Evolutionary conservation across 768 basidiomycete genomes (phyloP).

Genomic region (Psilocybe cyanescens): DNA sequence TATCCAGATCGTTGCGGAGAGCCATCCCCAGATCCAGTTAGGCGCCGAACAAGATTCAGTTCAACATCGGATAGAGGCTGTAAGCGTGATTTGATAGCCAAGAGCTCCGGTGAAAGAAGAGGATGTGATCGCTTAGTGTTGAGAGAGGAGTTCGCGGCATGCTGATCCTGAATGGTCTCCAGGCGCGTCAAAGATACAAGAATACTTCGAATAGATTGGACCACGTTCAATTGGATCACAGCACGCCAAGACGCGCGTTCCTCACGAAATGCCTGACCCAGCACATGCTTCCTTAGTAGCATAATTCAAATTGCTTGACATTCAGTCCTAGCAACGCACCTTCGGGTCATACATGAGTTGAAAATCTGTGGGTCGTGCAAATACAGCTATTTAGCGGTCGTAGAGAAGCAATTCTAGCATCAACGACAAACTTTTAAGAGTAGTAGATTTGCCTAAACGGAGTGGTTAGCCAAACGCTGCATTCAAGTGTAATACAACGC

Average conservation of each 20-base stretch:
- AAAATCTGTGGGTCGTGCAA: slow-evolving; percentile 44
- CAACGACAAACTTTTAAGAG: slow-evolving; percentile 69
- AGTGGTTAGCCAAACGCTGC: slow-evolving; percentile 4
- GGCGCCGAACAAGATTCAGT: slow-evolving; percentile 55
- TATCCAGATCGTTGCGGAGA: slow-evolving; percentile 17
- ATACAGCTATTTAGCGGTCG: neutral
- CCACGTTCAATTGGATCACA: slow-evolving; percentile 73
- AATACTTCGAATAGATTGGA: slow-evolving; percentile 67
- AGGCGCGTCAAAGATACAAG: slow-evolving; percentile 53
- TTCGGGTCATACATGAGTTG: slow-evolving; percentile 68
- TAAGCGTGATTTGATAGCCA: slow-evolving; percentile 61
- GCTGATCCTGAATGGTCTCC: slow-evolving; percentile 21
- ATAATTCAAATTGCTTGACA: neutral
- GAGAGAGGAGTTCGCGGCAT: slow-evolving; percentile 20
- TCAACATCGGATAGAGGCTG: slow-evolving; percentile 67
- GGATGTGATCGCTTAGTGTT: slow-evolving; percentile 31
- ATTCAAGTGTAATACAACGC: slow-evolving; percentile 22
- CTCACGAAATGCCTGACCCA: slow-evolving; percentile 50
- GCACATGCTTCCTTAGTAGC: neutral
- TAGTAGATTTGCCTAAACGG: slow-evolving; percentile 73
- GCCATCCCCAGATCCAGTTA: slow-evolving; percentile 43
- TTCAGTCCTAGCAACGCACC: slow-evolving; percentile 32
- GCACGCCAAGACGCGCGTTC: slow-evolving; percentile 70
- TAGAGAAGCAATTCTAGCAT: neutral
- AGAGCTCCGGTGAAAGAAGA: slow-evolving; percentile 44